Evolutionary conservation across 192 early-diverging fungal genomes (phyloP), one percentile per base, ranked within the genome.

Genomic region (Dissophora ornata): DNA sequence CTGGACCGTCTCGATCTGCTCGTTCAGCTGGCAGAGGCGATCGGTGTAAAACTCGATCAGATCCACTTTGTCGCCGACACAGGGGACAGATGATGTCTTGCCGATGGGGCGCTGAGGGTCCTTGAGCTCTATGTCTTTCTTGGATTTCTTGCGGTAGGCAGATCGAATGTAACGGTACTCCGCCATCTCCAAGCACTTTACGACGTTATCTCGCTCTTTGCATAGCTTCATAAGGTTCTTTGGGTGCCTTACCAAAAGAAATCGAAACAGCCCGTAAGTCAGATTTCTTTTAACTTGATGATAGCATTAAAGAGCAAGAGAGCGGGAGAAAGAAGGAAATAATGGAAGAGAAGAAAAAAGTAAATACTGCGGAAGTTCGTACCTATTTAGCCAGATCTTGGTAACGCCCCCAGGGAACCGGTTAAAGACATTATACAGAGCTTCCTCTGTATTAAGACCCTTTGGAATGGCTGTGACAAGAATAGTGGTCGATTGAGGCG

Each of bases 401-500:
- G 83, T 73, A 0, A 92, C 89, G 9, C 90, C 90, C n/a, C 89
- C 90, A 38, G 92, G 90, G 47, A 91, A 91, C 61, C 73, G 57
- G 54, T 84, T 70, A 53, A 91, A 91, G 42, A 90, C 62, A 24
- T 77, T 38, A 28, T 47, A 68, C 19, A 95, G 74, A 4, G 81
- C 41, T 32, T 82, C 53, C 13, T 82, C 65, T 29, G 61, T 84
- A 48, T 86, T 80, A 30, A 91, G 69, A n/a, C 84, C 74, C 7
- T 75, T 41, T 8, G 95, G 93, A 26, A 97, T 84, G n/a, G 88
- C 84, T 1, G 87, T 80, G 13, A 94, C 85, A 45, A 92, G 84
- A 3, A 96, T 79, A 2, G 92, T 92, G 30, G 86, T 85, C 2
- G 90, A 82, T 13, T 81, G 77, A 10, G 84, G 81, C 7, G 75